Percentiles rank a stretch among this genome's conserved stretches.
Conservation (phyloP, 2,329 filamentous ascomycete species). For the Fusarium torreyae region DNA sequence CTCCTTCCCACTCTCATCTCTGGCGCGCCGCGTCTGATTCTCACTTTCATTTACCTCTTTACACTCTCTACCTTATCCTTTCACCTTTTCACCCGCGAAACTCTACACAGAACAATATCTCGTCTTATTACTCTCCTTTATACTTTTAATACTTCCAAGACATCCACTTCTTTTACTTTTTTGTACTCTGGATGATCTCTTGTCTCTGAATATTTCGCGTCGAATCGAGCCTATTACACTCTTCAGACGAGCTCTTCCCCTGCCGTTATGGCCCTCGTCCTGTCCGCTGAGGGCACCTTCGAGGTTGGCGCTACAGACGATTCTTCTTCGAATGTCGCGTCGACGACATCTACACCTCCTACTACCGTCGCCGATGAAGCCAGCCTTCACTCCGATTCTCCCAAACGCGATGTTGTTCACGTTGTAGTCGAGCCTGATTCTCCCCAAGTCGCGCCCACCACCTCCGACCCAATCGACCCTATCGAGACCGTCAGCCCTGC, state of each 20-base stretch:
- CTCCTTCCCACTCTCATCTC: conserved; percentile 38
- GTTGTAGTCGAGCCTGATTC: conserved; percentile 53
- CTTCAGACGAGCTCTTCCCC: conserved; percentile 19
- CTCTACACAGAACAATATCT: conserved; percentile 15
- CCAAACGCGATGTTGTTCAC: conserved; percentile 58
- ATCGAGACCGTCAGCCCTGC: conserved; percentile 22
- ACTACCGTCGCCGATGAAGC: conserved; percentile 75
- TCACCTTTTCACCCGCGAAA: conserved; percentile 13
- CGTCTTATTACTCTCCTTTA: conserved; percentile 1
- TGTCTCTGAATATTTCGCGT: conserved; percentile 41
- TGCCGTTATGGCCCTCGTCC: conserved; percentile 52
- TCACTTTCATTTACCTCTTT: conserved; percentile 31
- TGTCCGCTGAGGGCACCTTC: conserved; percentile 55
- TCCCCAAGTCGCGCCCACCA: conserved; percentile 33
- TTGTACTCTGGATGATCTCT: conserved; percentile 23
- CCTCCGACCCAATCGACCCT: conserved; percentile 26
- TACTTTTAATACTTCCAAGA: conserved; percentile 2
- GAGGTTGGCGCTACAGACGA: conserved; percentile 52
- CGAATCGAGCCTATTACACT: conserved; percentile 24
- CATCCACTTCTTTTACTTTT: conserved; percentile 4
- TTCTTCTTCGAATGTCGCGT: conserved; percentile 67
- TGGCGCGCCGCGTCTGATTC: conserved; percentile 46
- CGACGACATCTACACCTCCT: conserved; percentile 74
- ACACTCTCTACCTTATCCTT: conserved; percentile 15
- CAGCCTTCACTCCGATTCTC: conserved; percentile 67